Base-by-base conservation (phyloP, 192 early-diverging fungal genomes). In the Dimargaris verticillata region DNA sequence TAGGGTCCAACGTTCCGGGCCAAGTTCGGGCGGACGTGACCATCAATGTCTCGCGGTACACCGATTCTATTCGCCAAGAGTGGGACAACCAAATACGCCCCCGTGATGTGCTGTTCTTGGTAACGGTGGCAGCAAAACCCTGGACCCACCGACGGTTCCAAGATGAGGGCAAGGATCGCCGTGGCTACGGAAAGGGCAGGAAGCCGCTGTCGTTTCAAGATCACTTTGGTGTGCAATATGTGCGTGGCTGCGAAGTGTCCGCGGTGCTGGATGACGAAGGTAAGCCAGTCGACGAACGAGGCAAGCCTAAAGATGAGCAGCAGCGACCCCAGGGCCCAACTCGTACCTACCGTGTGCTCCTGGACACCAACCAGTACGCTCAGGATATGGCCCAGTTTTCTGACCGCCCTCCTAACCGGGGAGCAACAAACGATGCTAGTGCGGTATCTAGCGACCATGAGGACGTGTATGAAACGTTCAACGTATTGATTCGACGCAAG, bases 101-200 rank as follows among this genome's bases (percentile, higher is more conserved):
- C n/a, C 86, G 83, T 47, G 95, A 97, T 66, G 83, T 92, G n/a
- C 67, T 99, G 33, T 88, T 98, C 65, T 66, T 99, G 51, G 57
- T 94, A 24, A 74, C 81, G 3, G 79, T 93, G 24, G 67, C 83
- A 63, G 76, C 76, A 3, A 65, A 75, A 28, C 76, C 80, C 18
- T 60, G 67, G 10, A 74, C 72, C 15, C 64, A 64, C 10, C 63
- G 65, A 42, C 50, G 64, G n/a, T 75, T 69, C 53, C 64, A 72
- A 10, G 79, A 73, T 61, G 73, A 50, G 3, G 13, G 26, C 68
- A 20, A 63, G 65, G 33, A 38, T 38, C 33, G 7, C 2, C 33
- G 7, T 38, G 33, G 33, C 33, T 2, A 38, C 33, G 33, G 33
- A 38, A 38, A 38, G 7, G 7, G 33, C 33, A 2, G 33, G 33